Evolutionary conservation across 2,329 filamentous ascomycete genomes (phyloP).

Genomic region (Pseudocercospora pini-densiflorae): DNA sequence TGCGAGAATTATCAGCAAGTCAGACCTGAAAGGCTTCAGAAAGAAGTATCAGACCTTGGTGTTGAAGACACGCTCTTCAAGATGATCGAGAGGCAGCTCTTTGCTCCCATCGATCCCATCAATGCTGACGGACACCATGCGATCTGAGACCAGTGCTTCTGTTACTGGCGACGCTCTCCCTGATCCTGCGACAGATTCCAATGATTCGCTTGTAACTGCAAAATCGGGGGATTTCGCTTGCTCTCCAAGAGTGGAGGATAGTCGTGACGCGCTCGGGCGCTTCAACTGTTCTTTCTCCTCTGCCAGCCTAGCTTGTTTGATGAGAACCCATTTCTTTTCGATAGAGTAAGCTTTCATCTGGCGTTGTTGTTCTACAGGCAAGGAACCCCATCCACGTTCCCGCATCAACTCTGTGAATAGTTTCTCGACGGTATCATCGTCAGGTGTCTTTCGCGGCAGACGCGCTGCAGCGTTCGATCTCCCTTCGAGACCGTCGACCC

Average conservation of each 20-base stretch:
- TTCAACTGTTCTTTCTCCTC: neutral
- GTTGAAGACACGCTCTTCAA: neutral
- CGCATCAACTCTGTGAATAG: too few relatives aligned
- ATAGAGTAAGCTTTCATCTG: too few relatives aligned
- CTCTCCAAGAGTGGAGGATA: neutral
- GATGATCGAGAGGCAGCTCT: neutral
- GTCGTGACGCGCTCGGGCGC: neutral
- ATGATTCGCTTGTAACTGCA: neutral
- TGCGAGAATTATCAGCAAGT: neutral
- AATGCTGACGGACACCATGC: neutral
- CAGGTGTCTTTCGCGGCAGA: too few relatives aligned
- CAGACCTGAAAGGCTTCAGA: neutral
- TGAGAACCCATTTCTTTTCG: neutral
- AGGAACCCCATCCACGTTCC: too few relatives aligned
- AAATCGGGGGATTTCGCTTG: neutral
- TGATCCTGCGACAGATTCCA: neutral
- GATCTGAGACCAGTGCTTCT: neutral
- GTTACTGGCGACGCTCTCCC: neutral
- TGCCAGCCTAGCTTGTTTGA: neutral
- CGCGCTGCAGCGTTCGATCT: too few relatives aligned
- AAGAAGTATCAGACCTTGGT: neutral
- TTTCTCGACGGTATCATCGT: too few relatives aligned
- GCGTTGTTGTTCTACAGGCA: too few relatives aligned
- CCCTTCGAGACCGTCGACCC: neutral
- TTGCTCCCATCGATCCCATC: neutral